phyloP scores from a whole-genome alignment of 768 basidiomycete species.

The Paxillus rubicundulus region DNA sequence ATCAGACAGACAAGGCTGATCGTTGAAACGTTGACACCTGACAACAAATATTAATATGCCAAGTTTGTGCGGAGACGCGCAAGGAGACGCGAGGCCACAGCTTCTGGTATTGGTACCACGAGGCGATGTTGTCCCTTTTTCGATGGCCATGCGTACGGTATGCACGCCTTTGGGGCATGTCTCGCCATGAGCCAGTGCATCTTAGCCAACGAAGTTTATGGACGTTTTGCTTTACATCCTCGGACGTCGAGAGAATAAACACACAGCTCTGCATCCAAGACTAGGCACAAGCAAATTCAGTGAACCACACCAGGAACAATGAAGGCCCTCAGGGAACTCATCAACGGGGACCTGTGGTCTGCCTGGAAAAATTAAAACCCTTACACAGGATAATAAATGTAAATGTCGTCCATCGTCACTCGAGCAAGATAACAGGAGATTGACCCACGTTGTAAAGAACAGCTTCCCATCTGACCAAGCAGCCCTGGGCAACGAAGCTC shows the following conservation, averaged over 20 bases:
- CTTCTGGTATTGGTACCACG: neutral
- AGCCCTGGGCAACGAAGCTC: neutral
- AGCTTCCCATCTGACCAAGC: neutral
- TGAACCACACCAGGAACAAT: no score
- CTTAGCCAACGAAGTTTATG: no score
- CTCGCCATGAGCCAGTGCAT: no score
- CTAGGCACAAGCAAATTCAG: no score
- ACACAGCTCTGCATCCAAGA: neutral
- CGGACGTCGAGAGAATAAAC: neutral
- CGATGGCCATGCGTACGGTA: no score
- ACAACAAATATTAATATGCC: no score
- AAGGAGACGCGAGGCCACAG: no score
- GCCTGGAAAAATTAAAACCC: neutral
- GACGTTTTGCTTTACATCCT: neutral
- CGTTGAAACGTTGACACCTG: no score
- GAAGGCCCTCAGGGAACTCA: neutral
- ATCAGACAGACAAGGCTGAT: no score
- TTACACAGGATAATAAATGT: neutral
- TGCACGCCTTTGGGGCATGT: no score
- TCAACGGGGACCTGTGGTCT: neutral
- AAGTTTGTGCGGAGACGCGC: neutral
- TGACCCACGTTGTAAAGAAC: neutral
- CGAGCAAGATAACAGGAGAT: neutral
- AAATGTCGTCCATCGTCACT: neutral
- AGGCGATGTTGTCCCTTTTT: neutral